Evolutionary conservation across 2,329 filamentous ascomycete genomes (phyloP).

Genomic region (Fusarium miscanthi): DNA sequence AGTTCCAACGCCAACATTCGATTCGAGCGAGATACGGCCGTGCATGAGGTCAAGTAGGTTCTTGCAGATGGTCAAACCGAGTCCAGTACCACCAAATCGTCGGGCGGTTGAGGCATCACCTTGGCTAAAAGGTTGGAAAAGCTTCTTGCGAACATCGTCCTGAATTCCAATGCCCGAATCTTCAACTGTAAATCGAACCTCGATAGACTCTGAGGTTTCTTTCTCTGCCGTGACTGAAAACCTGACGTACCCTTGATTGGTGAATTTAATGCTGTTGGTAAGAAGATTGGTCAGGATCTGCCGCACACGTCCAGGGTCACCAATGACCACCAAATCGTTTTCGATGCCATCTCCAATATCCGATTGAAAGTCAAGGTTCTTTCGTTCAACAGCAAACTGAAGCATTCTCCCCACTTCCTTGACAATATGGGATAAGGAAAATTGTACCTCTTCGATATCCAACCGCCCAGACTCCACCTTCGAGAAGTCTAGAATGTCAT

Average conservation of each 20-base stretch:
- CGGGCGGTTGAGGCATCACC: constrained; percentile 83
- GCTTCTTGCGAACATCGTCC: constrained; percentile 75
- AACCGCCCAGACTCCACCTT: constrained; percentile 83
- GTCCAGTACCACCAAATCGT: constrained; percentile 81
- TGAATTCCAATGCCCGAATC: constrained; percentile 87
- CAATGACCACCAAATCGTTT: constrained; percentile 80
- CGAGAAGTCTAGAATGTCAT: constrained; percentile 90
- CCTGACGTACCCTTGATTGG: constrained; percentile 73
- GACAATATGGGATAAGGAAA: constrained; percentile 78
- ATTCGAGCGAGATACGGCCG: constrained; percentile 77
- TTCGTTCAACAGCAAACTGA: constrained; percentile 83
- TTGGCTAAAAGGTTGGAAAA: constrained; percentile 86
- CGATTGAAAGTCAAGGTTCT: constrained; percentile 78
- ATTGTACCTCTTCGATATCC: constrained; percentile 84
- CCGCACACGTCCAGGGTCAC: constrained; percentile 84
- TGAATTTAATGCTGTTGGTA: constrained; percentile 83
- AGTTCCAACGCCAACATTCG: constrained; percentile 74
- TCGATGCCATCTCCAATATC: constrained; percentile 72
- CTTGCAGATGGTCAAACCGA: constrained; percentile 84
- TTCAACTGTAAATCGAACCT: constrained; percentile 77
- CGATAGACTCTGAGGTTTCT: constrained; percentile 72
- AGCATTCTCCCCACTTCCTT: constrained; percentile 89
- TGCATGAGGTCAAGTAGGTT: constrained; percentile 84
- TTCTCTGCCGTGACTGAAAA: constrained; percentile 72
- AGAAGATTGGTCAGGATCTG: constrained; percentile 86